A percentile compares a stretch with the other conserved stretches of the same genome.
Evolutionary conservation across 2,329 filamentous ascomycete genomes (phyloP).

Genomic region (Fusarium algeriense): DNA sequence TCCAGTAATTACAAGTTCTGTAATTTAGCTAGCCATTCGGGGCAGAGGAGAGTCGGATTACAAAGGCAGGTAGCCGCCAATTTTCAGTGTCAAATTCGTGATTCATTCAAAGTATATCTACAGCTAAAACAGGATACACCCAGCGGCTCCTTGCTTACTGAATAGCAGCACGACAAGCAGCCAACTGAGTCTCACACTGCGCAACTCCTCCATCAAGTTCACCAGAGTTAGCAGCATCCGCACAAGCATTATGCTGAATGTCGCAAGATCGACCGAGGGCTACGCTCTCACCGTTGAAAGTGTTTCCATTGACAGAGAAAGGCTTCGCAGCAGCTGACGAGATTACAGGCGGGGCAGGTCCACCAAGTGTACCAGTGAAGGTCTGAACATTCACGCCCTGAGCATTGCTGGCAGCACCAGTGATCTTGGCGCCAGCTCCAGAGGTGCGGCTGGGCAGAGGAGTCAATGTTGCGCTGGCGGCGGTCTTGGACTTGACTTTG

Average conservation of each 20-base stretch:
- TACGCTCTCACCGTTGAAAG: not conserved
- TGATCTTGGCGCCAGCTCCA: not conserved
- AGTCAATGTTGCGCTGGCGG: not conserved
- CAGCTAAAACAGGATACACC: not conserved
- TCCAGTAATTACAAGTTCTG: too few species aligned
- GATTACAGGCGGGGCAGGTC: not conserved
- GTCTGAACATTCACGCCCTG: not conserved
- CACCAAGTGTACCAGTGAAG: not conserved
- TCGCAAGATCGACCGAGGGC: constrained; percentile 3
- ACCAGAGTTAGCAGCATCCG: constrained; percentile 1
- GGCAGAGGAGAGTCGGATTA: too few species aligned
- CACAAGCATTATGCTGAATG: constrained; percentile 8
- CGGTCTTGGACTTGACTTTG: not conserved
- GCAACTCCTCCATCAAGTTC: not conserved
- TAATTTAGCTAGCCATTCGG: too few species aligned
- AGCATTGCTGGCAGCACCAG: not conserved
- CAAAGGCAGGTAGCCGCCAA: too few species aligned
- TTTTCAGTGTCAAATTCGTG: not conserved
- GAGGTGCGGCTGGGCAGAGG: not conserved
- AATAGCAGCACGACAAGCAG: not conserved
- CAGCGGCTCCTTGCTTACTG: not conserved
- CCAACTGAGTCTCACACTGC: not conserved
- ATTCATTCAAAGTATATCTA: not conserved
- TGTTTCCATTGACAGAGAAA: constrained; percentile 11
- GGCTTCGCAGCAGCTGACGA: not conserved